Conservation (phyloP, 306 rosid species). For the Phaseolus lunatus region DNA sequence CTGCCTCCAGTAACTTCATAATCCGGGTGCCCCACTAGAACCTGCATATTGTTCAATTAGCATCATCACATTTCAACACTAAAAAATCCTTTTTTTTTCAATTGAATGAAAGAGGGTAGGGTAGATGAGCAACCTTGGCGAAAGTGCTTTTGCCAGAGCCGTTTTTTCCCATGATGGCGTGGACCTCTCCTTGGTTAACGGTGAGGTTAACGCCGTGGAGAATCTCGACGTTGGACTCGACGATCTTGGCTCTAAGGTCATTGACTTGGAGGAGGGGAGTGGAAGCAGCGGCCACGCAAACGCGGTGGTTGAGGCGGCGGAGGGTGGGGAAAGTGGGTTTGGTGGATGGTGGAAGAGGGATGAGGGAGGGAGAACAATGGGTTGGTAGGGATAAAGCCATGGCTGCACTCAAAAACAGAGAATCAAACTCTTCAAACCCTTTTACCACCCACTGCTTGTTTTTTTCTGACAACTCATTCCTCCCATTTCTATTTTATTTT, state of each 20-base stretch:
- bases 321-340: slow-evolving; percentile 2
- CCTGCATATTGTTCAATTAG: slow-evolving; percentile 49
- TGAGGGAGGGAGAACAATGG: background rate
- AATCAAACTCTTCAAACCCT: background rate
- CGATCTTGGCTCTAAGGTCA: slow-evolving; percentile 76
- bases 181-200: slow-evolving; percentile 86
- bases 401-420: background rate
- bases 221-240: slow-evolving; percentile 67
- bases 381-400: slow-evolving; percentile 19
- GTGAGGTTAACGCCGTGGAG: slow-evolving; percentile 84
- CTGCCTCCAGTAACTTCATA: slow-evolving; percentile 90
- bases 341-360: slow-evolving; percentile 20
- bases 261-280: slow-evolving; percentile 72
- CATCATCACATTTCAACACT: background rate
- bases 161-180: slow-evolving; percentile 95
- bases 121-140: slow-evolving; percentile 61
- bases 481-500: background rate
- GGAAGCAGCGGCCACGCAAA: slow-evolving; percentile 41
- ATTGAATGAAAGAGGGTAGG: slow-evolving; percentile 2
- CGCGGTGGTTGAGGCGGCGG: slow-evolving; percentile 38
- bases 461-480: background rate
- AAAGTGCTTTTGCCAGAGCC: slow-evolving; percentile 98
- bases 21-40: slow-evolving; percentile 93
- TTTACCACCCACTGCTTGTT: background rate
- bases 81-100: background rate